Conservation (phyloP, 345 rosid genomes). For the Arabis alpina region DNA sequence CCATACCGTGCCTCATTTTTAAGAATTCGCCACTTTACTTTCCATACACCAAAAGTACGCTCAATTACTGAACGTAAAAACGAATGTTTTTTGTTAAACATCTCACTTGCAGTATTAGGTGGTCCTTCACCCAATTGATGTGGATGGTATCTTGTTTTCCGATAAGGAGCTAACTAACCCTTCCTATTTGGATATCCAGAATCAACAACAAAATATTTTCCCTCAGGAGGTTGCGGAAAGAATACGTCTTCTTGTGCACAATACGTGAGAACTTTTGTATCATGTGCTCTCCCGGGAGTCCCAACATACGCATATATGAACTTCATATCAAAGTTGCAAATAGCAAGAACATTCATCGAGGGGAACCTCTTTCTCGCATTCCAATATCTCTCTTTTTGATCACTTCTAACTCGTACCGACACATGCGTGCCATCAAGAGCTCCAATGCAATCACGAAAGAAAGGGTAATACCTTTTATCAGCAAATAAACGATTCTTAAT, state of each 20-base stretch:
- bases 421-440: constrained; percentile 8
- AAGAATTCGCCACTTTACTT: constrained; percentile 6
- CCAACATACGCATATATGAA: constrained; percentile 4
- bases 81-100: not conserved
- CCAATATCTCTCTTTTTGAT: constrained; percentile 16
- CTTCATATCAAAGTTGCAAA: constrained; percentile 16
- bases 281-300: constrained; percentile 3
- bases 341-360: constrained; percentile 12
- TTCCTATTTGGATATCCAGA: constrained; percentile 9
- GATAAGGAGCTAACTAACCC: not conserved
- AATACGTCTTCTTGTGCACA: not conserved
- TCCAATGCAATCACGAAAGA: constrained; percentile 9
- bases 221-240: not conserved
- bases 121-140: constrained; percentile 9
- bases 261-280: constrained; percentile 8
- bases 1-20: constrained; percentile 1
- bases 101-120: not conserved
- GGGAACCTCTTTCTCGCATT: not conserved
- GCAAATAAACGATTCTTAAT: not conserved
- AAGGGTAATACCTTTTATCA: constrained; percentile 2
- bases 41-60: constrained; percentile 11
- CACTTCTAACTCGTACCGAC: constrained; percentile 2
- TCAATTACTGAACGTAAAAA: constrained; percentile 7
- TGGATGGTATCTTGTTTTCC: not conserved
- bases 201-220: constrained; percentile 15